These are phyloP conservation scores for Daldinia concentrica DNA, from an alignment of 495 filamentous ascomycete genomes.

Conservation along the genomic window DNA sequence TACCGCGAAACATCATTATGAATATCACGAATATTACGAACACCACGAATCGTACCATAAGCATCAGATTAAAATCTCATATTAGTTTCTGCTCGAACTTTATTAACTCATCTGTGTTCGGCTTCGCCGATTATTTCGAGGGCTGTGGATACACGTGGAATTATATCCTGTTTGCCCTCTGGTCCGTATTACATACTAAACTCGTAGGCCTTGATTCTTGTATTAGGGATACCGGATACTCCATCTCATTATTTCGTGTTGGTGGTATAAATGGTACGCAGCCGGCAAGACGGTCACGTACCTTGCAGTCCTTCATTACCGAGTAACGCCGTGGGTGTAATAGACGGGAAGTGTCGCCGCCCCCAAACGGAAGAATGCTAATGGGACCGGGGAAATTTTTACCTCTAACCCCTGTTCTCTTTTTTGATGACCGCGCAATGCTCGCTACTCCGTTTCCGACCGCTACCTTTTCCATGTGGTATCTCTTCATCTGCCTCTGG, in stretches of 20 bases:
- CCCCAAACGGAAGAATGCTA: conserved; percentile 44
- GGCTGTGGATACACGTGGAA: conserved; percentile 15
- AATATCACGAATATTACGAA: conserved; percentile 8
- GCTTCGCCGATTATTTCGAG: conserved; percentile 30
- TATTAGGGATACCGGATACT: conserved; percentile 24
- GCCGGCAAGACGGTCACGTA: conserved; percentile 30
- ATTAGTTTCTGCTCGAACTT: conserved; percentile 40
- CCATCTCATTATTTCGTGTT: conserved; percentile 45
- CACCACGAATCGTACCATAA: conserved; percentile 10
- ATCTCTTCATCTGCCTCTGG: conserved; percentile 54
- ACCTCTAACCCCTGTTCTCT: conserved; percentile 44
- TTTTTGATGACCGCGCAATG: conserved; percentile 49
- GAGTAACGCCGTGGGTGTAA: conserved; percentile 39
- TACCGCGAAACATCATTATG: background rate
- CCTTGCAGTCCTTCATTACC: conserved; percentile 41
- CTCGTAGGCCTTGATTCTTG: conserved; percentile 25
- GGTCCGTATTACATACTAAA: conserved; percentile 37
- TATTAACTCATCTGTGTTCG: conserved; percentile 41
- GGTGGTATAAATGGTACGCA: conserved; percentile 38
- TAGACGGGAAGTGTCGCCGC: conserved; percentile 38
- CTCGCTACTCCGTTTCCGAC: conserved; percentile 54
- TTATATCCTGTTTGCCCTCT: conserved; percentile 19
- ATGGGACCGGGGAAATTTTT: conserved; percentile 28
- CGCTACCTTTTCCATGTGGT: conserved; percentile 43
- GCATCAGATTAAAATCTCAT: conserved; percentile 21